phyloP scores from a whole-genome alignment of 768 basidiomycete species.

The Lactarius trivialis region DNA sequence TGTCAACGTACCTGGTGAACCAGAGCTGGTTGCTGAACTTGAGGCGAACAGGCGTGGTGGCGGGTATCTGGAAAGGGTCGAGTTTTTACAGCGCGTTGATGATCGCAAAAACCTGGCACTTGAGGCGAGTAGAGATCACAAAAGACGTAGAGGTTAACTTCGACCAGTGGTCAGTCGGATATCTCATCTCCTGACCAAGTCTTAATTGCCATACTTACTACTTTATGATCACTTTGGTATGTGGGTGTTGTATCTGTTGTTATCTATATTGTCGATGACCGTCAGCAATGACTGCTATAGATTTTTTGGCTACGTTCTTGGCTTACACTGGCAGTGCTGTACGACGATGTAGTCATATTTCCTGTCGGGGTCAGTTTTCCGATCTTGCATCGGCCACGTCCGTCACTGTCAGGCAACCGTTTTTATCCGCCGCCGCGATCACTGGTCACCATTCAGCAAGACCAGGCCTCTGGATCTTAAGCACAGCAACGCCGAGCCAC shows the following conservation, averaged over 20 bases:
- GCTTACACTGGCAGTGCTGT: background rate
- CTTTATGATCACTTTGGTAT: background rate
- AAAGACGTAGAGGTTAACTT: constrained; percentile 36
- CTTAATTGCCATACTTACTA: too few relatives aligned
- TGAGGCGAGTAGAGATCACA: constrained; percentile 49
- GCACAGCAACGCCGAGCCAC: background rate
- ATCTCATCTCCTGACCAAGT: background rate
- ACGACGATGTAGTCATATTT: background rate
- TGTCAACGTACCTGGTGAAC: constrained; percentile 36
- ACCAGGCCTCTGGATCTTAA: background rate
- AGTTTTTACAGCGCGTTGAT: constrained; percentile 72
- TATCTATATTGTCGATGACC: background rate
- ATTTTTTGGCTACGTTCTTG: too few relatives aligned
- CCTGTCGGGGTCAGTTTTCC: too few relatives aligned
- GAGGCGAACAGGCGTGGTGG: constrained; percentile 66
- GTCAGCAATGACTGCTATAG: background rate
- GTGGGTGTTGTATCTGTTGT: background rate
- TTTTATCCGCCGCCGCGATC: background rate
- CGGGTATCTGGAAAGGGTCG: constrained; percentile 80
- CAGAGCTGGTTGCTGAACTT: constrained; percentile 60
- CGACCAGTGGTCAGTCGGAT: background rate
- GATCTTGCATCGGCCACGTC: background rate
- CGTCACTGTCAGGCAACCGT: background rate
- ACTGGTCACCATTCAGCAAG: background rate
- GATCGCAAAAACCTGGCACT: constrained; percentile 60